A percentile compares a stretch with the other conserved stretches of the same genome.
phyloP scores from a whole-genome alignment of 768 basidiomycete genomes.

The Mycena chlorophos region DNA sequence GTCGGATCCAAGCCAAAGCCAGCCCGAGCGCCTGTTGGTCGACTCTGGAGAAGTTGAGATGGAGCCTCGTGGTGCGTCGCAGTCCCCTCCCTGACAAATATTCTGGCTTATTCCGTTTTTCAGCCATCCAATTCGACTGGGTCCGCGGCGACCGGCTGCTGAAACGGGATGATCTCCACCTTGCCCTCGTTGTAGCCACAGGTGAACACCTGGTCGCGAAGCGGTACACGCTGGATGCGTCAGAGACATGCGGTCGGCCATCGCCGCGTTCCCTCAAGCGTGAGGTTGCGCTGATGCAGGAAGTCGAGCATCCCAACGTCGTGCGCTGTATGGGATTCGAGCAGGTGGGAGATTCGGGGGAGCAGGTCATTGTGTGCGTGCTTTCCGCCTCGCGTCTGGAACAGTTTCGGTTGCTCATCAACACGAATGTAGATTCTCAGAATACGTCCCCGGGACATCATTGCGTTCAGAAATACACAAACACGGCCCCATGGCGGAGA shows the following conservation, averaged over 20 bases:
- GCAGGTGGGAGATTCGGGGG: conserved; percentile 49
- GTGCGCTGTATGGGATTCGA: conserved; percentile 78
- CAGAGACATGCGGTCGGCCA: conserved; percentile 5
- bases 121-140: conserved; percentile 41
- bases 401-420: not conserved
- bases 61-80: conserved; percentile 5
- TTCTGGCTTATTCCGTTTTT: not conserved
- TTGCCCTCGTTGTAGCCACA: conserved; percentile 73
- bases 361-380: conserved; percentile 58
- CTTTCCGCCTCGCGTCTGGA: not conserved
- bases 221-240: conserved; percentile 38
- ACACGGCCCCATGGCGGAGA: conserved; percentile 69
- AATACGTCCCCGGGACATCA: conserved; percentile 80
- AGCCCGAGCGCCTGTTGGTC: too few species aligned
- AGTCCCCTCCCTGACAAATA: not conserved
- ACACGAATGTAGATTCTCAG: conserved; percentile 52
- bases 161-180: conserved; percentile 76
- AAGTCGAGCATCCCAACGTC: conserved; percentile 75
- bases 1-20: too few species aligned
- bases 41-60: not conserved
- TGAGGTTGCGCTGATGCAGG: conserved; percentile 76
- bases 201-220: conserved; percentile 86
- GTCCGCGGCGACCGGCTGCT: conserved; percentile 79
- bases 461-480: conserved; percentile 66
- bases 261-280: conserved; percentile 61